A percentile compares a stretch with the other conserved stretches of the same genome.
phyloP scores from a whole-genome alignment of 2,329 filamentous ascomycete species.

The Fusarium begoniae region DNA sequence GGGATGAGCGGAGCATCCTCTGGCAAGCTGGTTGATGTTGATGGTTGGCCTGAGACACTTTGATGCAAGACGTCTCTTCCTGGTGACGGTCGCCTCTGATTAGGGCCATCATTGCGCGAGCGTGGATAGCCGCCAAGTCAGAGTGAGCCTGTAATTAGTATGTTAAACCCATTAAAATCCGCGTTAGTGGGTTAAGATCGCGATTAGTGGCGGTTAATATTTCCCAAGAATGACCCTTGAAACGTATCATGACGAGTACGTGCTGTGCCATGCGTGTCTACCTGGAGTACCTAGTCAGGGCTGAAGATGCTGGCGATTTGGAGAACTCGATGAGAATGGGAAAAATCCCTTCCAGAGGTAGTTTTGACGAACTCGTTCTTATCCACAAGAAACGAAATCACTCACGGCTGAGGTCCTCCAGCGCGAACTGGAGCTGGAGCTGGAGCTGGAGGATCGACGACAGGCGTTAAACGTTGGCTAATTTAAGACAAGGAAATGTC shows the following conservation, averaged over 20 bases:
- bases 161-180: conserved; percentile 1
- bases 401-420: not conserved
- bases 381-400: not conserved
- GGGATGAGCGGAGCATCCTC: not conserved
- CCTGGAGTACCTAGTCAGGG: not conserved
- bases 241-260: not conserved
- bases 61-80: not conserved
- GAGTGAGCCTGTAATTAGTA: not conserved
- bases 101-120: not conserved
- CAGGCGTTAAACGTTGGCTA: not conserved
- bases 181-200: not conserved
- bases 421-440: not conserved
- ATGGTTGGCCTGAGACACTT: conserved; percentile 7
- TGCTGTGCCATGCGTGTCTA: not conserved
- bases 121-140: not conserved
- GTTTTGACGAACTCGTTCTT: not conserved
- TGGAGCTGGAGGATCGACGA: not conserved
- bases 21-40: not conserved
- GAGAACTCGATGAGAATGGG: not conserved
- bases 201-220: conserved; percentile 19
- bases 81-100: not conserved
- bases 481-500: not conserved
- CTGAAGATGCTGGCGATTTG: not conserved
- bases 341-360: not conserved
- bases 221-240: not conserved